Conservation (phyloP, 2,329 filamentous ascomycete genomes). For the Talaromyces sp. region DNA sequence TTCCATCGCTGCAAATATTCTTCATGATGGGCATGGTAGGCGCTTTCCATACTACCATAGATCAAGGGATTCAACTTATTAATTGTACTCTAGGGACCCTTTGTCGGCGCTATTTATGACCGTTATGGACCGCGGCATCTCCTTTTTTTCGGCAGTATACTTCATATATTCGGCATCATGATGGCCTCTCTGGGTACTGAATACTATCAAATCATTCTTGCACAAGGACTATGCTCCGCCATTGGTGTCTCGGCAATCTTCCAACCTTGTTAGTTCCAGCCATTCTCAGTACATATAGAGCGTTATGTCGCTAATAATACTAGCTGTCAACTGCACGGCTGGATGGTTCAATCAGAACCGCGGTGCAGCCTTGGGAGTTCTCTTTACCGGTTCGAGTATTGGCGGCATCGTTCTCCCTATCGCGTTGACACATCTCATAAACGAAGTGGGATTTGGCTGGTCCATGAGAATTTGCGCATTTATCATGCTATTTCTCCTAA, state of each 20-base stretch:
- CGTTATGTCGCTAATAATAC: conserved; percentile 39
- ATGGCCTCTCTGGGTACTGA: conserved; percentile 35
- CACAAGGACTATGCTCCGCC: conserved; percentile 13
- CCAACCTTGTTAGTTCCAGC: not conserved
- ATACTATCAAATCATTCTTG: conserved; percentile 52
- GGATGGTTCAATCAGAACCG: conserved; percentile 46
- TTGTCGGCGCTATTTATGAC: conserved; percentile 17
- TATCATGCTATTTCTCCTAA: conserved; percentile 41
- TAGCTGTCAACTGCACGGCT: conserved; percentile 41
- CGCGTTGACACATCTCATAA: conserved; percentile 44
- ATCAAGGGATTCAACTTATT: not conserved
- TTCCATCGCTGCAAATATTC: conserved; percentile 53
- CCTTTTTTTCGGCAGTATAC: conserved; percentile 12
- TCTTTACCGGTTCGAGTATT: conserved; percentile 43
- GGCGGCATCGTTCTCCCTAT: conserved; percentile 52
- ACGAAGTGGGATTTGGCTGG: conserved; percentile 48
- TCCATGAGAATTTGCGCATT: conserved; percentile 49
- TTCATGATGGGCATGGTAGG: conserved; percentile 47
- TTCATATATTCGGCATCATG: conserved; percentile 14
- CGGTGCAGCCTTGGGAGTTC: conserved; percentile 43
- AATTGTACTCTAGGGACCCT: not conserved
- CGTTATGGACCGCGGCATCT: conserved; percentile 32
- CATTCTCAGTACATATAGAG: conserved; percentile 28
- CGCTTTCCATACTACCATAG: not conserved
- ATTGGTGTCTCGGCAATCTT: not conserved